Evolutionary conservation across 2,329 filamentous ascomycete species (phyloP), one percentile per base, ranked within the genome.

Genomic region (Neofusicoccum ribis): DNA sequence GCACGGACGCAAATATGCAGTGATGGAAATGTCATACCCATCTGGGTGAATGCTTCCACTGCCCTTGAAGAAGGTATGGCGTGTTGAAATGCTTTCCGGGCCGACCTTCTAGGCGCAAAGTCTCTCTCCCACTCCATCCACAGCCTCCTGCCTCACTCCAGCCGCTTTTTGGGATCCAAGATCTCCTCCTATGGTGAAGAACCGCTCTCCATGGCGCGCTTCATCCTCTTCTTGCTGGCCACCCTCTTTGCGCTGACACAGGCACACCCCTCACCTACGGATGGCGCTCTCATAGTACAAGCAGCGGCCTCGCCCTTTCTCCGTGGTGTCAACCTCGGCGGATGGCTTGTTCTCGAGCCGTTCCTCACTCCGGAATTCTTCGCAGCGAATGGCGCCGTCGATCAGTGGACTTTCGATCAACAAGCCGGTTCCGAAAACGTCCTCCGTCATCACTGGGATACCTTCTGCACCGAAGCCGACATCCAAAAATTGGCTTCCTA

Each of bases 381-480:
- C 71, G 64, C 71, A 3, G 74, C 72, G 41, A 70, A 73, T 6
- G 65, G 65, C 46, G 59, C 77, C 75, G 9, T 67, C 56, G 78
- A 80, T 56, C 77, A 81, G 68, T 79, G 69, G 63, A 75, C 73
- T 9, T 79, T 80, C 65, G 78, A 80, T 51, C 67, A 68, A 14
- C 74, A 73, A 5, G 39, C 65, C 9, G 71, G 70, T 17, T 74
- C 77, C 1, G 50, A 69, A 70, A 0, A 69, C 70, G 37, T 78
- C 37, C 70, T 79, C 12, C 67, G 77, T 49, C 47, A 69, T 7
- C 77, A 79, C 60, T 79, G 77, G 77, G 69, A 65, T 36, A 72
- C 67, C 15, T 79, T 71, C 65, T 79, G 81, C 68, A 80, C 73
- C 27, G 73, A 80, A 64, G 67, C 71, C 3, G 80, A 82, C 66